phyloP scores from a whole-genome alignment of 2,329 filamentous ascomycete species.

The Verticillium albo-atrum region DNA sequence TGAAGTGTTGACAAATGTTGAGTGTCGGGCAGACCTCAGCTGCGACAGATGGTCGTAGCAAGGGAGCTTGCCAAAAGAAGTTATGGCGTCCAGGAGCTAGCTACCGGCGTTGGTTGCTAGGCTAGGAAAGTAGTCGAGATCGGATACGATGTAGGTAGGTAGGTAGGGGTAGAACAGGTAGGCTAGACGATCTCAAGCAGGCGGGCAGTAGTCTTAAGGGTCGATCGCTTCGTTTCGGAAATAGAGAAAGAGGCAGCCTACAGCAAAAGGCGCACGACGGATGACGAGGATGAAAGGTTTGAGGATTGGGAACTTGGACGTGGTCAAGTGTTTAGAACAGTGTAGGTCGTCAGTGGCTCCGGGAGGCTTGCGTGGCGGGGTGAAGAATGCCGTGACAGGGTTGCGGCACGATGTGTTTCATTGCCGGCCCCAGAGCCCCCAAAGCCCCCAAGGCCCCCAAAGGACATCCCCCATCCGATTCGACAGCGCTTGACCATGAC shows the following conservation, averaged over 20 bases:
- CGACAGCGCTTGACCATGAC: background rate
- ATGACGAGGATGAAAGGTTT: background rate
- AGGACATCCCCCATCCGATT: background rate
- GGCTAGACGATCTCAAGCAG: background rate
- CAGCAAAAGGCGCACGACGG: background rate
- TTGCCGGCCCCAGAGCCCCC: background rate
- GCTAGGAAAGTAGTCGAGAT: background rate
- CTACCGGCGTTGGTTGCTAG: background rate
- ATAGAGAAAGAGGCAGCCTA: background rate
- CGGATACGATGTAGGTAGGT: background rate
- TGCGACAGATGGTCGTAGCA: background rate
- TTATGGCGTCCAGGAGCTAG: background rate
- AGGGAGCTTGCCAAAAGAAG: background rate
- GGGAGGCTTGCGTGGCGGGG: slow-evolving; percentile 1
- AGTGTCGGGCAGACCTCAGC: background rate
- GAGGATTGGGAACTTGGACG: background rate
- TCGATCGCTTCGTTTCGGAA: background rate
- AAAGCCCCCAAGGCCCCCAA: background rate
- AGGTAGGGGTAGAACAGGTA: background rate
- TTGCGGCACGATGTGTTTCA: slow-evolving; percentile 1
- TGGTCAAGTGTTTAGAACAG: background rate
- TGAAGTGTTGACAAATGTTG: background rate
- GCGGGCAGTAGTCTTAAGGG: background rate
- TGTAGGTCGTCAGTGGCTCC: background rate
- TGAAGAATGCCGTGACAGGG: background rate